Evolutionary conservation across 805 yeast species (phyloP), one percentile per base, ranked within the genome.

Genomic region (Teunomyces pallodes): DNA sequence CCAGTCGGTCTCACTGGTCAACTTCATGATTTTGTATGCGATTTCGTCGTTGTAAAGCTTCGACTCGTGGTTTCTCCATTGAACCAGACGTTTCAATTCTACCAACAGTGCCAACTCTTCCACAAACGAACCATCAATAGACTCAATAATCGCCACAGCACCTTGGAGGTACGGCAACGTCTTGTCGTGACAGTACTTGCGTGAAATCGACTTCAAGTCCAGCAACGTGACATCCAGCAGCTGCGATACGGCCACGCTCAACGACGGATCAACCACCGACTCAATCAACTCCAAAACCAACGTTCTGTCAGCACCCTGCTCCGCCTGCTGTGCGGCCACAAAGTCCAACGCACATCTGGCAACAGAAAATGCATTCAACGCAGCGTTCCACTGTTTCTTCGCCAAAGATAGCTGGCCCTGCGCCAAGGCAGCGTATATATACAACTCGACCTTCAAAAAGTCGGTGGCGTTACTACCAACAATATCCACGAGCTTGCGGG

Each of bases 31-130:
- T 38, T 76, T 69, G 59, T 77, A 78, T 0, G 95, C 87, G 40
- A 90, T 74, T 51, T 88, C 90, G 45, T 88, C 86, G 54, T 88
- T 88, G 51, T 75, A 70, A 20, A 91, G 71, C 5, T 60, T 60
- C 0, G 96, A 96, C 8, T 74, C 67, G 56, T 78, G 80, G 43
- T 67, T 64, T 51, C 79, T 68, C 85, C 85, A 80, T n/a, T 64
- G 51, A 32, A 80, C 66, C 9, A 72, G 59, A 27, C 66, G 57
- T 43, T 64, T 57, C 42, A 71, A 55, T 27, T 61, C 53, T 3
- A 59, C 62, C 26, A 64, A 56, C 12, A 62, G 49, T 6, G 65
- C 45, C 30, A 63, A 55, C 43, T 59, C 66, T 16, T 72, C 60
- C 13, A 79, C 69, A 53, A 70, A 70, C 5, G 62, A 50, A 4